These are phyloP conservation scores for Lodderomyces orthopsilosis DNA, from an alignment of 1,139 yeast genomes.

Conservation along the genomic window DNA sequence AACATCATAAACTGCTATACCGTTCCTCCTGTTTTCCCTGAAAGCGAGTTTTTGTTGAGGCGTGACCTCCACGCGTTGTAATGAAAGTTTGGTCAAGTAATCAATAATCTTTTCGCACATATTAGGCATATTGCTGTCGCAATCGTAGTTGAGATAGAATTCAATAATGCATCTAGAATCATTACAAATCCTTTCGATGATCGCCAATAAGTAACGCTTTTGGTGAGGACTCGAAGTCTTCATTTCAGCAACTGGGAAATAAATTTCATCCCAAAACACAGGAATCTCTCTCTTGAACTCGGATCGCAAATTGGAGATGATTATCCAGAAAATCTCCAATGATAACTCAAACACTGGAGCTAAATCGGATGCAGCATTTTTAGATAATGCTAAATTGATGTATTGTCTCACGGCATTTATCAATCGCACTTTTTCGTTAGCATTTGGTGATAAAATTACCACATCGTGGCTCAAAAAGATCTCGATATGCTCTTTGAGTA, in stretches of 20 bases:
- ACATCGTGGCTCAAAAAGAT: slow-evolving; percentile 69
- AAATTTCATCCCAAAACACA: slow-evolving; percentile 88
- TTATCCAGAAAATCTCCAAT: slow-evolving; percentile 88
- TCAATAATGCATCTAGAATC: slow-evolving; percentile 92
- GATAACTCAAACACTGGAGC: slow-evolving; percentile 92
- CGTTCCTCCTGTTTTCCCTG: slow-evolving; percentile 56
- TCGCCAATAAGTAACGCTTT: slow-evolving; percentile 77
- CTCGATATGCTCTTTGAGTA: slow-evolving; percentile 80
- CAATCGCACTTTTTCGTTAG: slow-evolving; percentile 59
- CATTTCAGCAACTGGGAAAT: slow-evolving; percentile 91
- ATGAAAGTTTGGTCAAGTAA: slow-evolving; percentile 69
- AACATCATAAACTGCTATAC: slow-evolving; percentile 72
- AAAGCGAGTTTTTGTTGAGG: slow-evolving; percentile 66
- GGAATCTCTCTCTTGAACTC: slow-evolving; percentile 92
- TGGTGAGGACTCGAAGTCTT: slow-evolving; percentile 90
- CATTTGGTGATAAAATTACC: slow-evolving; percentile 54
- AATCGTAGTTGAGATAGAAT: slow-evolving; percentile 90
- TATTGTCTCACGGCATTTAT: slow-evolving; percentile 84
- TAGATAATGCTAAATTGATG: slow-evolving; percentile 74
- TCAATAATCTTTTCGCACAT: slow-evolving; percentile 81
- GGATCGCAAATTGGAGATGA: slow-evolving; percentile 76
- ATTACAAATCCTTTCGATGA: slow-evolving; percentile 75
- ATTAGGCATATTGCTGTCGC: slow-evolving; percentile 82
- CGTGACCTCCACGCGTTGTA: slow-evolving; percentile 70
- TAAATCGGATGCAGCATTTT: slow-evolving; percentile 89